Evolutionary conservation across 192 early-diverging fungal species (phyloP).

Genomic region (Coemansia sp.): DNA sequence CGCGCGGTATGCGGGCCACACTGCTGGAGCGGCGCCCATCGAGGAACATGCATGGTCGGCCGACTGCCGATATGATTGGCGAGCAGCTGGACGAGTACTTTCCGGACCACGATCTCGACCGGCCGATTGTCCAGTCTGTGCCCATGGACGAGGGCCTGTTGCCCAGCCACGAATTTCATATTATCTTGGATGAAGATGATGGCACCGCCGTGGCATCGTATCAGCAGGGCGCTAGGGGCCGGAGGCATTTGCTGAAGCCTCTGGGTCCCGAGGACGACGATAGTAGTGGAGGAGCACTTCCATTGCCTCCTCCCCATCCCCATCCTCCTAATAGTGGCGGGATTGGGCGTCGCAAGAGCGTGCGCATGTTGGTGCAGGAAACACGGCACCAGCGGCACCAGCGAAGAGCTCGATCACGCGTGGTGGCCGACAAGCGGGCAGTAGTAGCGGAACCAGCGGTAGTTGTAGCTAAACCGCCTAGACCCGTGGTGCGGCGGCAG

Average conservation of each 20-base stretch:
- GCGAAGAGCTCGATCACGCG: constrained; percentile 2
- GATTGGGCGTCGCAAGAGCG: constrained; percentile 53
- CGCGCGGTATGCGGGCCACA: constrained; percentile 47
- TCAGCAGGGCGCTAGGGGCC: neutral
- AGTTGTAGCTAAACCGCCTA: neutral
- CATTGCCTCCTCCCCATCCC: too few relatives aligned
- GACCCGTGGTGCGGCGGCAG: constrained; percentile 50
- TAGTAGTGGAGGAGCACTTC: neutral
- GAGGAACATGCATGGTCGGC: constrained; percentile 51
- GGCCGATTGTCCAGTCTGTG: constrained; percentile 64
- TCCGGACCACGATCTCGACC: constrained; percentile 75
- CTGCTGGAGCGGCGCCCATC: constrained; percentile 40
- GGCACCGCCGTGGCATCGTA: constrained; percentile 4
- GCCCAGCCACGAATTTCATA: constrained; percentile 40
- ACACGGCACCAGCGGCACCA: constrained; percentile 25
- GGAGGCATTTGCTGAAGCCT: neutral
- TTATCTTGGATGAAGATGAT: constrained; percentile 41
- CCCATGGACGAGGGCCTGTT: constrained; percentile 25
- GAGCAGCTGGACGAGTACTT: constrained; percentile 74
- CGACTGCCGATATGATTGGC: constrained; percentile 67
- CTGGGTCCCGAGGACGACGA: neutral
- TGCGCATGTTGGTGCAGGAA: constrained; percentile 58
- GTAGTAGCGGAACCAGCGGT: neutral
- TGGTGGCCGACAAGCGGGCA: neutral
- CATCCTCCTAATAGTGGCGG: neutral